Conservation (phyloP, 2,329 filamentous ascomycete species). For the Cladobotryum mycophilum region DNA sequence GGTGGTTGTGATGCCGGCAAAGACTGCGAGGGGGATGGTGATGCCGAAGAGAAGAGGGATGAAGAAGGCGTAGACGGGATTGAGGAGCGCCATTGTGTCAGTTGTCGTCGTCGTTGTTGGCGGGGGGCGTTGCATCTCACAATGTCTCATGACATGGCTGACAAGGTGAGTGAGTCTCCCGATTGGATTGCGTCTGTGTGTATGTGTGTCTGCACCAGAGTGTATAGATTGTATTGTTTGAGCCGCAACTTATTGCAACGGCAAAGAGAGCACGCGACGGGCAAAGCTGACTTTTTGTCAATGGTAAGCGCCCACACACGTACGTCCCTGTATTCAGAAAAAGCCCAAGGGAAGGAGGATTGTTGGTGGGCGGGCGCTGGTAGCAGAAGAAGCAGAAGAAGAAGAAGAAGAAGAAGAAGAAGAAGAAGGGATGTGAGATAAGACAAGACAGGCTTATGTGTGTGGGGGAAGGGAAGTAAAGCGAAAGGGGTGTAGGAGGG, state of each 20-base stretch:
- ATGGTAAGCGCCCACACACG: neutral
- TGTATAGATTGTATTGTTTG: too few relatives aligned
- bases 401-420: neutral
- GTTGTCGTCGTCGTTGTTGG: neutral
- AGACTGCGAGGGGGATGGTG: constrained; percentile 56
- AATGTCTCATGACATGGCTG: constrained; percentile 9
- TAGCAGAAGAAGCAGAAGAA: too few relatives aligned
- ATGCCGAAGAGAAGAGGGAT: constrained; percentile 58
- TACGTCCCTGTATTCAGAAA: neutral
- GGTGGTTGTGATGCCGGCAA: constrained; percentile 57
- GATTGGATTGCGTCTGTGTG: neutral
- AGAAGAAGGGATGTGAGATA: neutral
- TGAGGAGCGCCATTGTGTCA: constrained; percentile 44
- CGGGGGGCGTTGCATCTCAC: neutral
- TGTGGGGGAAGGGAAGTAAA: neutral
- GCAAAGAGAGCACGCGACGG: too few relatives aligned
- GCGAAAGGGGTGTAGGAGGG: neutral
- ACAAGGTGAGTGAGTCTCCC: neutral
- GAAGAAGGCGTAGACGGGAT: constrained; percentile 49
- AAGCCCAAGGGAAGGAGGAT: neutral
- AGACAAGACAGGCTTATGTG: neutral
- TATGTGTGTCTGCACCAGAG: too few relatives aligned
- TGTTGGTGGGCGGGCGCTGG: too few relatives aligned
- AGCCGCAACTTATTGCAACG: too few relatives aligned
- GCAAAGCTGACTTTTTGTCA: neutral